phyloP scores from a whole-genome alignment of 2,329 filamentous ascomycete species.

The Phoma sp. region DNA sequence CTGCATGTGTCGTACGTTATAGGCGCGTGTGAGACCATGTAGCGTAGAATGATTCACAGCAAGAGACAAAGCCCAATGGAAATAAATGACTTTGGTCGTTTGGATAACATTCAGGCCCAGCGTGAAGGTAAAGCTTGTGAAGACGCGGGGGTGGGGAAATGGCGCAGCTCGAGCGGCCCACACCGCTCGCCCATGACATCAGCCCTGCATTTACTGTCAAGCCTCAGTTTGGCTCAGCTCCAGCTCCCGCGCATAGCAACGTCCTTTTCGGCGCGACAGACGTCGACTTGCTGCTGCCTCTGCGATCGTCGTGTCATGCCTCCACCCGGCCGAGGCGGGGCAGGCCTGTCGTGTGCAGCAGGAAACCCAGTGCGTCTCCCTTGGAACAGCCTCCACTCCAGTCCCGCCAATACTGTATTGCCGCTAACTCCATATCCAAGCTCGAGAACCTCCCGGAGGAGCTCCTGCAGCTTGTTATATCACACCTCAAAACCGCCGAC shows the following conservation, averaged over 20 bases:
- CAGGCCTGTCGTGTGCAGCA: background rate
- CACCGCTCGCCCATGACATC: constrained; percentile 9
- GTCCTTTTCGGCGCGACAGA: background rate
- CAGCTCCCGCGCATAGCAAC: background rate
- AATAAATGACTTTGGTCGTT: too few species aligned
- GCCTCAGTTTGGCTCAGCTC: background rate
- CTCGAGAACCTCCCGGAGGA: constrained; percentile 50
- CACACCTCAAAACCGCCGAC: constrained; percentile 37
- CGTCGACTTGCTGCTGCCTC: background rate
- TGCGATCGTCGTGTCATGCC: constrained; percentile 2
- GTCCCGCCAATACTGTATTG: too few species aligned
- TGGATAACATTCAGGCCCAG: too few species aligned
- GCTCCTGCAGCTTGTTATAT: constrained; percentile 49
- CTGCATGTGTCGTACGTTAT: too few species aligned
- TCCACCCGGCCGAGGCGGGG: background rate
- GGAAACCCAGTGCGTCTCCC: background rate
- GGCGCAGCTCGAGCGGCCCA: background rate
- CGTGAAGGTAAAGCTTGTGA: background rate
- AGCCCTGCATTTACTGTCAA: constrained; percentile 4
- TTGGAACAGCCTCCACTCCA: background rate
- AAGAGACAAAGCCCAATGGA: too few species aligned
- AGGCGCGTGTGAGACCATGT: too few species aligned
- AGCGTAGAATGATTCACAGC: too few species aligned
- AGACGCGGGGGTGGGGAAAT: constrained; percentile 1
- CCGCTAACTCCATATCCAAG: constrained; percentile 16